A percentile compares a stretch with the other conserved stretches of the same genome.
Evolutionary conservation across 768 basidiomycete species (phyloP).

Genomic region (Lyophyllum semitale): DNA sequence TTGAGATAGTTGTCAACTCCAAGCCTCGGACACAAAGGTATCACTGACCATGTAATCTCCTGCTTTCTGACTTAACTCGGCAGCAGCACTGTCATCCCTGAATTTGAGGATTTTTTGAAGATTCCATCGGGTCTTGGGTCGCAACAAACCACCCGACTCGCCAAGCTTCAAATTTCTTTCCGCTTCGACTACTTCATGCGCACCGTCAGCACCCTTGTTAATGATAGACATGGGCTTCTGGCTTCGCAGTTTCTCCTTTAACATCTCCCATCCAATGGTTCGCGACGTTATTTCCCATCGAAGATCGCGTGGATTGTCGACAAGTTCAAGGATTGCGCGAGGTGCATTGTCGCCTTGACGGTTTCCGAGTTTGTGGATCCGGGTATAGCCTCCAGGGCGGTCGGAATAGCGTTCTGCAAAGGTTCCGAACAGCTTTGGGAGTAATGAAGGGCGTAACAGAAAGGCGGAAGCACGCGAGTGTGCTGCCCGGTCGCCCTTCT

Average conservation of each 20-base stretch:
- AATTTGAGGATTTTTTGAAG: conserved; percentile 73
- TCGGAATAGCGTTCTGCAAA: conserved; percentile 79
- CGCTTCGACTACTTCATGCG: conserved; percentile 46
- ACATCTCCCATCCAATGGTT: conserved; percentile 82
- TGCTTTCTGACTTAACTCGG: conserved; percentile 56
- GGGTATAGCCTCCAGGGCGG: conserved; percentile 93
- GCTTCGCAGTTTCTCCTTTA: conserved; percentile 54
- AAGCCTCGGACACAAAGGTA: neutral
- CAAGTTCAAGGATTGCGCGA: conserved; percentile 88
- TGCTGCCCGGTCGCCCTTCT: conserved; percentile 75
- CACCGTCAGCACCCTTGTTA: conserved; percentile 48
- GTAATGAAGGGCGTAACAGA: conserved; percentile 67
- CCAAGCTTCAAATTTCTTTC: conserved; percentile 44
- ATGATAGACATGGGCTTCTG: conserved; percentile 48
- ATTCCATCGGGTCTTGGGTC: conserved; percentile 73
- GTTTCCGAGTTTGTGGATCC: conserved; percentile 90
- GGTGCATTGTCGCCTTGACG: conserved; percentile 93
- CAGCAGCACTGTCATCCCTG: conserved; percentile 46
- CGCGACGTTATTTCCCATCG: conserved; percentile 88
- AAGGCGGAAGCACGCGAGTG: conserved; percentile 75
- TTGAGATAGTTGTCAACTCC: conserved; percentile 9
- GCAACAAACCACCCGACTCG: conserved; percentile 44
- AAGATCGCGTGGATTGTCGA: conserved; percentile 90
- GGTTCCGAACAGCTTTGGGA: conserved; percentile 83
- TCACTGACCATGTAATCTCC: conserved; percentile 65